phyloP scores from a whole-genome alignment of 495 filamentous ascomycete genomes.

The Alectoria sarmentosa region DNA sequence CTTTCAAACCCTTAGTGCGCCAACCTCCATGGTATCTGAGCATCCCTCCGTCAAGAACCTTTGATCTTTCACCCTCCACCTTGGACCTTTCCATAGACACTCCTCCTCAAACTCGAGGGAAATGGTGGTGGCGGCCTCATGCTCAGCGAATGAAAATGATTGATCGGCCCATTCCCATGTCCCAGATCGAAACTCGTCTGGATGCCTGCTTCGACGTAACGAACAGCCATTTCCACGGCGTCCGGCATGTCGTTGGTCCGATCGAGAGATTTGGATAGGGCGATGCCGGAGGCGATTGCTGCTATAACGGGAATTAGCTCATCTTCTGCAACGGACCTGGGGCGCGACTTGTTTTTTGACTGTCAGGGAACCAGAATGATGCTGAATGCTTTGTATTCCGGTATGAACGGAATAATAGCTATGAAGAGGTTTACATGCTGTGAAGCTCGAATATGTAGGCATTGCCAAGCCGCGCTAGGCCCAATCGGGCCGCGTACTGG shows the following conservation, averaged over 20 bases:
- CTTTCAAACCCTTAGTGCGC: not conserved
- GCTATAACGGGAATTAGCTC: constrained; percentile 37
- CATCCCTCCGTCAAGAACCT: not conserved
- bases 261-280: constrained; percentile 63
- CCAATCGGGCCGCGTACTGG: too few relatives aligned
- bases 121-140: not conserved
- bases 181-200: constrained; percentile 66
- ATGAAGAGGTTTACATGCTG: too few relatives aligned
- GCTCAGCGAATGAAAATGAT: constrained; percentile 75
- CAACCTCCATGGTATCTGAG: not conserved
- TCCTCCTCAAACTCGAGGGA: constrained; percentile 5
- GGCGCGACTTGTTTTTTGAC: too few relatives aligned
- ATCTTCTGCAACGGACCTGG: not conserved
- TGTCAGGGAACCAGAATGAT: not conserved
- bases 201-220: constrained; percentile 81
- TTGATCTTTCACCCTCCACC: not conserved
- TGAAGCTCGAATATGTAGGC: too few relatives aligned
- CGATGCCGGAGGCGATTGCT: constrained; percentile 82
- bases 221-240: constrained; percentile 64
- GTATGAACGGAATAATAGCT: too few relatives aligned
- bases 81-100: not conserved
- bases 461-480: too few relatives aligned
- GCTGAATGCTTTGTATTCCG: too few relatives aligned
- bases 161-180: constrained; percentile 79
- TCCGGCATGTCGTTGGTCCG: constrained; percentile 51